phyloP scores from a whole-genome alignment of 805 yeast species.

The Pichia insulana region DNA sequence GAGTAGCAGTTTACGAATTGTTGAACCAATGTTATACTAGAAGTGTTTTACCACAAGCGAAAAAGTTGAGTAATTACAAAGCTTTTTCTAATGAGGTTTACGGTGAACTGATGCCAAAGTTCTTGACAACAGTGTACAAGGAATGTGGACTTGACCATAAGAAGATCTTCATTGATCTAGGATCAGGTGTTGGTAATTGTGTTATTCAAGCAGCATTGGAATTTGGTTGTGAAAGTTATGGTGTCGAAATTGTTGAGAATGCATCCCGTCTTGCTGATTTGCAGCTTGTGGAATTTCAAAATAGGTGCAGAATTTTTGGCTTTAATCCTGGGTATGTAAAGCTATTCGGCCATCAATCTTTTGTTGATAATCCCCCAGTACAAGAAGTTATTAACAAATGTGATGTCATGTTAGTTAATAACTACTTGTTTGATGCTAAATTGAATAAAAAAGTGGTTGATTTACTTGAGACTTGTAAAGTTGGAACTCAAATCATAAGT shows the following conservation, averaged over 20 bases:
- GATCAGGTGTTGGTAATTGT: conserved; percentile 93
- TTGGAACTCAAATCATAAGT: conserved; percentile 73
- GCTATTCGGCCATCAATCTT: conserved; percentile 60
- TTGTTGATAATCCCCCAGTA: conserved; percentile 57
- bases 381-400: conserved; percentile 45
- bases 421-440: conserved; percentile 72
- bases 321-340: conserved; percentile 46
- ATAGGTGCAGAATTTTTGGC: conserved; percentile 57
- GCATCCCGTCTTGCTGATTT: conserved; percentile 60
- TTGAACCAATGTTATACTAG: conserved; percentile 67
- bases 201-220: conserved; percentile 84
- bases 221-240: conserved; percentile 75
- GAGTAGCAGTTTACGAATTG: conserved; percentile 52
- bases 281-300: conserved; percentile 51
- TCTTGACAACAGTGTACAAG: conserved; percentile 56
- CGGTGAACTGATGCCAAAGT: conserved; percentile 80
- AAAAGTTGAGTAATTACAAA: conserved; percentile 56
- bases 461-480: conserved; percentile 52
- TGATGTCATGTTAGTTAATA: conserved; percentile 71
- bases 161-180: conserved; percentile 73
- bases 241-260: conserved; percentile 82
- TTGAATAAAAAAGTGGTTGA: conserved; percentile 59
- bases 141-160: conserved; percentile 46
- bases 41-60: conserved; percentile 66
- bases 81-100: conserved; percentile 88